phyloP scores from a whole-genome alignment of 768 basidiomycete genomes.

The Suillus tomentosus region DNA sequence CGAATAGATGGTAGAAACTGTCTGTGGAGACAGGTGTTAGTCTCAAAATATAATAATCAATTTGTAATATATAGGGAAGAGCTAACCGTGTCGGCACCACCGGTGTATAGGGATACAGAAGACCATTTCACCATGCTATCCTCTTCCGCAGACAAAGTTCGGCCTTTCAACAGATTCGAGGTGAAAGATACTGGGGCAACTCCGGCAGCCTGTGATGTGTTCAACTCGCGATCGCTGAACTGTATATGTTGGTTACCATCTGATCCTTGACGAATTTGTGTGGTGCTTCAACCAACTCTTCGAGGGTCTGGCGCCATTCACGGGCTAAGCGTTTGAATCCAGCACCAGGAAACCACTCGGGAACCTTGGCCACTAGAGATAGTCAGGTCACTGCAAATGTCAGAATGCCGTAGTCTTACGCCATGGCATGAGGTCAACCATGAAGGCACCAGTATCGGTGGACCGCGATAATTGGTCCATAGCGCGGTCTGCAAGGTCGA shows the following conservation, averaged over 20 bases:
- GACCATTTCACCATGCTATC: conserved; percentile 1
- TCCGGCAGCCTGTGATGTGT: conserved; percentile 50
- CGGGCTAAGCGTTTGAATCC: conserved; percentile 54
- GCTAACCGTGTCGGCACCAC: conserved; percentile 49
- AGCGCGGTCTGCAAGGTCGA: conserved; percentile 52
- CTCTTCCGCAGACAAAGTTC: conserved; percentile 19
- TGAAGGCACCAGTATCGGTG: conserved; percentile 45
- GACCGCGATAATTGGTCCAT: conserved; percentile 53
- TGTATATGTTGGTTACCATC: conserved; percentile 39
- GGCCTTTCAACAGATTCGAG: conserved; percentile 45
- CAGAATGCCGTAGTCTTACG: conserved; percentile 25
- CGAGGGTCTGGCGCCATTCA: conserved; percentile 54
- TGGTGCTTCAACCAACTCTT: conserved; percentile 58
- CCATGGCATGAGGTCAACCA: conserved; percentile 55
- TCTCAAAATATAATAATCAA: neutral
- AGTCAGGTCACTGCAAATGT: neutral
- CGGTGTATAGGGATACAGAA: conserved; percentile 57
- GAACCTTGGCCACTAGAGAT: conserved; percentile 43
- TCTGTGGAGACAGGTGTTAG: conserved; percentile 40
- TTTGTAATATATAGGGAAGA: neutral
- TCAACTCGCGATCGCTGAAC: neutral
- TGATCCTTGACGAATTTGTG: conserved; percentile 62
- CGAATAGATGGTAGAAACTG: conserved; percentile 59
- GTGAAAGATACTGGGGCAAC: conserved; percentile 51
- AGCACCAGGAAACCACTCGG: conserved; percentile 60